phyloP scores from a whole-genome alignment of 2,329 filamentous ascomycete genomes.

The Fusarium sp. region DNA sequence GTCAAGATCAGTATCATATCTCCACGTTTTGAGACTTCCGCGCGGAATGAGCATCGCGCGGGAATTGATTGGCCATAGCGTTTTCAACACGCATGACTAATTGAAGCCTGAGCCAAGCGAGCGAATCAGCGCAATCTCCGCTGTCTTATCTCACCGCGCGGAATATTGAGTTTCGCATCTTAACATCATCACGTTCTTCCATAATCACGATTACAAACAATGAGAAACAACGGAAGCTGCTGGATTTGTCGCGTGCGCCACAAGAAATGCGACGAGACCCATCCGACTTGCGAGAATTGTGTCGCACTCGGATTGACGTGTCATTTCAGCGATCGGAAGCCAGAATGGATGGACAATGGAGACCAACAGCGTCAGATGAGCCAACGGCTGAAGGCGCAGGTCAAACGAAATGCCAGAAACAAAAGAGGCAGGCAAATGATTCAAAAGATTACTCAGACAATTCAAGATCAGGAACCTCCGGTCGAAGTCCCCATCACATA shows the following conservation, averaged over 20 bases:
- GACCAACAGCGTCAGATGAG: constrained; percentile 37
- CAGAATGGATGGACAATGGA: constrained; percentile 58
- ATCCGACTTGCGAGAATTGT: constrained; percentile 45
- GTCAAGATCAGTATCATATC: background rate
- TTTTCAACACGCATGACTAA: too few species aligned
- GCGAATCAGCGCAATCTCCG: background rate
- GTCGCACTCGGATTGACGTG: constrained; percentile 58
- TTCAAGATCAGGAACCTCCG: background rate
- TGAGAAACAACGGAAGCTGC: constrained; percentile 5
- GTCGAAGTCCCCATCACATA: fast-evolving
- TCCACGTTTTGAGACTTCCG: too few species aligned
- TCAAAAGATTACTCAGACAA: background rate
- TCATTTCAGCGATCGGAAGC: constrained; percentile 55
- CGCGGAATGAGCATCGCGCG: background rate
- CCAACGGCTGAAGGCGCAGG: constrained; percentile 35
- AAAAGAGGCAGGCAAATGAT: constrained; percentile 46
- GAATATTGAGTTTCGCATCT: too few species aligned
- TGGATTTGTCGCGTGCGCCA: constrained; percentile 25
- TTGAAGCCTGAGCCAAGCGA: too few species aligned
- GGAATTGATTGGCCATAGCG: too few species aligned
- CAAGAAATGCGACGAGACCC: constrained; percentile 20
- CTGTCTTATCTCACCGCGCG: background rate
- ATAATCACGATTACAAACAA: background rate
- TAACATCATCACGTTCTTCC: too few species aligned
- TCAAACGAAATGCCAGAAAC: constrained; percentile 37